Conservation (phyloP, 352 stramenopile genomes). For the Phytophthora podocarpi region DNA sequence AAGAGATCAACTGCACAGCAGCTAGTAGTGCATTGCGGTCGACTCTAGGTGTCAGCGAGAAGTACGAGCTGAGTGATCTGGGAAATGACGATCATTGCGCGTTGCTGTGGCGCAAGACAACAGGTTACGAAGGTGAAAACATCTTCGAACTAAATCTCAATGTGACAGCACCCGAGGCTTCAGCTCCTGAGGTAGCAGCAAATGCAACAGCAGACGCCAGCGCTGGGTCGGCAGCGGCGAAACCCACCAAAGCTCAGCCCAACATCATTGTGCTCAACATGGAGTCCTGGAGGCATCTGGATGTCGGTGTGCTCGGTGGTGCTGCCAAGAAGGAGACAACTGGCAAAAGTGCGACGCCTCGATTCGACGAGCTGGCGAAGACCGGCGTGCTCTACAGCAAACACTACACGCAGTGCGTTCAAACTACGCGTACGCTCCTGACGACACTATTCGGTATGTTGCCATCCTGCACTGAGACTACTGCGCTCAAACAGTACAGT, state of each 20-base stretch:
- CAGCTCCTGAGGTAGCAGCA: not conserved
- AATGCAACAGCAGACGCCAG: slow-evolving; percentile 5
- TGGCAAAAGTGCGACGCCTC: slow-evolving; percentile 57
- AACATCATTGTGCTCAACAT: slow-evolving; percentile 84
- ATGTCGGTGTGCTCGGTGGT: slow-evolving; percentile 68
- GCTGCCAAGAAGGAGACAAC: slow-evolving; percentile 48
- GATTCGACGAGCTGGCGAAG: slow-evolving; percentile 62
- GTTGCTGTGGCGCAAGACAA: slow-evolving; percentile 70
- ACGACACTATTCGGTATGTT: slow-evolving; percentile 79
- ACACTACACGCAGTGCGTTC: slow-evolving; percentile 74
- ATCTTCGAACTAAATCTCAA: slow-evolving; percentile 58
- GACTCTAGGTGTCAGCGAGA: slow-evolving; percentile 51
- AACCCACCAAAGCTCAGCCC: slow-evolving; percentile 26
- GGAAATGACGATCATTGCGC: slow-evolving; percentile 72
- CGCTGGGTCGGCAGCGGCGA: slow-evolving; percentile 3
- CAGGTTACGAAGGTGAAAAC: slow-evolving; percentile 52
- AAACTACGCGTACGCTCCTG: slow-evolving; percentile 68
- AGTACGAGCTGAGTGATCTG: slow-evolving; percentile 46
- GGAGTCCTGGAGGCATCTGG: slow-evolving; percentile 70
- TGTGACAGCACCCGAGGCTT: slow-evolving; percentile 4
- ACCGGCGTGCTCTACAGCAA: slow-evolving; percentile 67
- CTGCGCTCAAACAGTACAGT: slow-evolving; percentile 61
- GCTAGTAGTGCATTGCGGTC: slow-evolving; percentile 51
- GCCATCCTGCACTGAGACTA: slow-evolving; percentile 70
- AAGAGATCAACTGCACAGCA: slow-evolving; percentile 71